phyloP scores from a whole-genome alignment of 208 protist genomes.

The Leishmania lainsoni region DNA sequence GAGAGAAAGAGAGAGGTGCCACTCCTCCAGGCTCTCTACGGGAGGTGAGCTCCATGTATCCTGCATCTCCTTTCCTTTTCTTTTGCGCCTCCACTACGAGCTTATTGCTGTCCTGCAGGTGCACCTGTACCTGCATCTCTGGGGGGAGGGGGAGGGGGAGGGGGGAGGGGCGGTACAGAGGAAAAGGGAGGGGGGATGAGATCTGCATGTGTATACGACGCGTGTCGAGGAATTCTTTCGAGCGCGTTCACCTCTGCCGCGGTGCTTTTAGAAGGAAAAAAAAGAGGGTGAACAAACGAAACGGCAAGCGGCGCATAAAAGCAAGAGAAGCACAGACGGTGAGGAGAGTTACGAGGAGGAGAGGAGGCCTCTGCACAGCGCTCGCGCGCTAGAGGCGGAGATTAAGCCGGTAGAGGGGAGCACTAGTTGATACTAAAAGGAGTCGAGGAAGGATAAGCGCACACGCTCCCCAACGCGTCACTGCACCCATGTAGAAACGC shows the following conservation, averaged over 20 bases:
- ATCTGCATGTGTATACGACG: neutral
- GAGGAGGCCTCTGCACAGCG: neutral
- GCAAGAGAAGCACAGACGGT: neutral
- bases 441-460: neutral
- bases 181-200: neutral
- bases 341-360: neutral
- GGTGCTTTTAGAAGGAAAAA: neutral
- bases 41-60: neutral
- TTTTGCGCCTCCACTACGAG: too few relatives aligned
- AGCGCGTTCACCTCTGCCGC: neutral
- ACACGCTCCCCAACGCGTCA: neutral
- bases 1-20: neutral
- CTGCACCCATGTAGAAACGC: too few relatives aligned
- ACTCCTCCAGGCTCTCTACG: neutral
- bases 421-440: neutral
- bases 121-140: neutral
- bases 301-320: neutral
- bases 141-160: neutral
- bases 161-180: neutral
- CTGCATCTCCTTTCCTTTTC: neutral
- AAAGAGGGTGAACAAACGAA: neutral
- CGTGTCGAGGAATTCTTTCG: neutral
- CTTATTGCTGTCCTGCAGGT: neutral
- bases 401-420: neutral
- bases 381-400: neutral